These are phyloP conservation scores for Debaryomyces prosopidis DNA, from an alignment of 805 yeast species.

Conservation along the genomic window DNA sequence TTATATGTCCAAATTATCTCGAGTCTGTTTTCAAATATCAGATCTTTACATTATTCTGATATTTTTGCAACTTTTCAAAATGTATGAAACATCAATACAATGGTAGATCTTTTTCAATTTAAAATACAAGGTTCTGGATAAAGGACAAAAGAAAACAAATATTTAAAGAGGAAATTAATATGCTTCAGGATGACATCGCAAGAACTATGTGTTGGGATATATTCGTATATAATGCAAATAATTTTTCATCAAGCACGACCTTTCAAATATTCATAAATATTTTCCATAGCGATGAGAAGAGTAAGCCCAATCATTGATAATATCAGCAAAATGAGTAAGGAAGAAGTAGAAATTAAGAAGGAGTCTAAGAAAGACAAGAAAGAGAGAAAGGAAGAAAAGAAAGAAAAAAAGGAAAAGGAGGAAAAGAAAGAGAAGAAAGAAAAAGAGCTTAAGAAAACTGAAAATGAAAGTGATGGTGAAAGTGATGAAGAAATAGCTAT, in stretches of 20 bases:
- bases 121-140: too few species aligned
- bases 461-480: slow-evolving; percentile 21
- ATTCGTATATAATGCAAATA: too few species aligned
- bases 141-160: too few species aligned
- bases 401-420: slow-evolving; percentile 17
- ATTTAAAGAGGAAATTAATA: too few species aligned
- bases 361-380: not conserved
- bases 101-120: too few species aligned
- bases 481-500: slow-evolving; percentile 68
- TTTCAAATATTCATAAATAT: not conserved
- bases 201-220: too few species aligned
- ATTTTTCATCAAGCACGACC: not conserved
- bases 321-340: slow-evolving; percentile 17
- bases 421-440: slow-evolving; percentile 9
- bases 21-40: too few species aligned
- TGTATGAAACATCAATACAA: too few species aligned
- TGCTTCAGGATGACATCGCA: too few species aligned
- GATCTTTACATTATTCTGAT: too few species aligned
- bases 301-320: not conserved
- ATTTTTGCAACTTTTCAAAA: too few species aligned
- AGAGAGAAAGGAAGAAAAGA: slow-evolving; percentile 22
- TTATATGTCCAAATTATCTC: too few species aligned
- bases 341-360: not conserved
- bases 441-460: slow-evolving; percentile 8
- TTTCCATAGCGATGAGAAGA: slow-evolving; percentile 1